phyloP scores from a whole-genome alignment of 2,329 filamentous ascomycete genomes.

The Hansfordia pulvinata region DNA sequence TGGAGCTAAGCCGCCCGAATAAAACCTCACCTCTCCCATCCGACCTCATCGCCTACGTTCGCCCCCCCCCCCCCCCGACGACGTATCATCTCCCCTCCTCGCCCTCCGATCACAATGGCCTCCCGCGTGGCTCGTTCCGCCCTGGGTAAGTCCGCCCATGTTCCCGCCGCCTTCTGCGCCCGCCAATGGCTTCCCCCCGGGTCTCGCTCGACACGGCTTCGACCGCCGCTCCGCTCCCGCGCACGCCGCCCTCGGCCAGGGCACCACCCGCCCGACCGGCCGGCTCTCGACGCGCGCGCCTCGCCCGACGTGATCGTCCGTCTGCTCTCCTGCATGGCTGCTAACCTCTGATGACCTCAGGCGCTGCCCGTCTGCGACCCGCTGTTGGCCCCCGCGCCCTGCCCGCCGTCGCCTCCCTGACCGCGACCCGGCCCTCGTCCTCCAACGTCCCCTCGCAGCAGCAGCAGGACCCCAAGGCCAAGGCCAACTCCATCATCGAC shows the following conservation, averaged over 20 bases:
- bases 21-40: no score
- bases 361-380: slow-evolving; percentile 83
- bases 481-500: slow-evolving; percentile 91
- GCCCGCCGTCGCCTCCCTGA: slow-evolving; percentile 59
- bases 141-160: slow-evolving; percentile 56
- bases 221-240: no score
- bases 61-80: no score
- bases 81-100: no score
- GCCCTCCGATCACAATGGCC: slow-evolving; percentile 71
- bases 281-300: no score
- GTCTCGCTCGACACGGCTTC: no score
- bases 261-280: no score
- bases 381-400: slow-evolving; percentile 61
- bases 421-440: slow-evolving; percentile 56
- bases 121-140: slow-evolving; percentile 93
- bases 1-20: no score
- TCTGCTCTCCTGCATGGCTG: slow-evolving; percentile 15
- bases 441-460: slow-evolving; percentile 73
- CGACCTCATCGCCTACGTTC: no score
- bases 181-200: slow-evolving; percentile 21
- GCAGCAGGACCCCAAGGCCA: slow-evolving; percentile 86
- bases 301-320: slow-evolving; percentile 1
- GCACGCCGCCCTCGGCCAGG: no score
- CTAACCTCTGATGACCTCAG: slow-evolving; percentile 36
- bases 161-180: slow-evolving; percentile 8